These are phyloP conservation scores for Yarrowia sp. DNA, from an alignment of 805 yeast species.

Conservation along the genomic window DNA sequence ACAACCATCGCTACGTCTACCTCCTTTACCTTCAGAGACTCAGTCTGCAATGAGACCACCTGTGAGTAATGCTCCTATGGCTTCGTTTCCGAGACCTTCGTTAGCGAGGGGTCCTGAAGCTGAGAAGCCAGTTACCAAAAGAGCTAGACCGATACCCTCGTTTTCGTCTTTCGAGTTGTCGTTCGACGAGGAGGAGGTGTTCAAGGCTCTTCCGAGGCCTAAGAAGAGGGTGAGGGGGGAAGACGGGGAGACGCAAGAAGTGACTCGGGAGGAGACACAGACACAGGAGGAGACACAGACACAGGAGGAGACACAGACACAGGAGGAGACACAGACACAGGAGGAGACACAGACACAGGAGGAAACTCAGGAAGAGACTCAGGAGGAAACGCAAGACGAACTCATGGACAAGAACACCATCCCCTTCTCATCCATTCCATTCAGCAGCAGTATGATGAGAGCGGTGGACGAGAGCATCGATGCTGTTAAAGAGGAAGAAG, in stretches of 20 bases:
- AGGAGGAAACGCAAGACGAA: background rate
- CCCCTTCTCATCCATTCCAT: background rate
- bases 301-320: background rate
- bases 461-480: constrained; percentile 29
- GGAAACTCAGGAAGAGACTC: background rate
- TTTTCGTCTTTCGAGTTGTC: constrained; percentile 28
- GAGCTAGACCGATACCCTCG: constrained; percentile 10
- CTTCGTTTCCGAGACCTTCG: background rate
- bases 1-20: too few species aligned
- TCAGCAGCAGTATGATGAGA: constrained; percentile 18
- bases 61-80: background rate
- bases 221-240: background rate
- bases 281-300: constrained; percentile 1
- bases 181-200: constrained; percentile 21
- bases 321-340: background rate
- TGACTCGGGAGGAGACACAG: background rate
- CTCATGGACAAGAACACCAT: background rate
- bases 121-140: background rate
- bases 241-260: background rate
- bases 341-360: background rate
- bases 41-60: background rate
- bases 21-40: too few species aligned
- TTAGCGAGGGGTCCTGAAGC: background rate
- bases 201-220: background rate
- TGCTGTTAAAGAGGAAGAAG: background rate